Evolutionary conservation across 345 rosid species (phyloP).

Genomic region (Anacardium occidentale): DNA sequence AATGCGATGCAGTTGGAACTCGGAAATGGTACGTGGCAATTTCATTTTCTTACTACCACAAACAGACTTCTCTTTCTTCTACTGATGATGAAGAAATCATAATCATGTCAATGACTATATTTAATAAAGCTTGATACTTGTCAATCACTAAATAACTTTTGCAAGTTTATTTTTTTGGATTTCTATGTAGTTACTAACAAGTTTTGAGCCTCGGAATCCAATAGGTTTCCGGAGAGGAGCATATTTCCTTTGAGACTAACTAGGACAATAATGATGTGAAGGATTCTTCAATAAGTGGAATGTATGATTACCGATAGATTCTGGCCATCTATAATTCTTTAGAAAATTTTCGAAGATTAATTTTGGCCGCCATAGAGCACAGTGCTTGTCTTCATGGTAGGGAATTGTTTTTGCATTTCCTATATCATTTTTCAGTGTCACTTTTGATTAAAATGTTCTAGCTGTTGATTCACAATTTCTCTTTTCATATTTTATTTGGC

Average conservation of each 20-base stretch:
- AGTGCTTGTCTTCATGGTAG: not conserved
- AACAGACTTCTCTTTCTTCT: slow-evolving; percentile 26
- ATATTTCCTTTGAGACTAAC: slow-evolving; percentile 11
- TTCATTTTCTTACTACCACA: slow-evolving; percentile 33
- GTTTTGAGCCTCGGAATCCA: slow-evolving; percentile 20
- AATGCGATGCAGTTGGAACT: slow-evolving; percentile 25
- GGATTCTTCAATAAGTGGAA: not conserved
- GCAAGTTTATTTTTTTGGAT: slow-evolving; percentile 6
- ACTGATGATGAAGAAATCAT: slow-evolving; percentile 9
- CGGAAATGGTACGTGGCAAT: slow-evolving; percentile 29
- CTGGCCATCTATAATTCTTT: not conserved
- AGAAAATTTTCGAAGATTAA: not conserved
- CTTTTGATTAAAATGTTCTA: not conserved
- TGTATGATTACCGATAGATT: slow-evolving; percentile 11
- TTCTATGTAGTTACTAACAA: slow-evolving; percentile 27
- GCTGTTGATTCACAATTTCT: not conserved
- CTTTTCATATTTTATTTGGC: not conserved
- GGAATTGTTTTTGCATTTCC: not conserved
- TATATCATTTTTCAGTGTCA: not conserved
- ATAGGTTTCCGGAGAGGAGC: slow-evolving; percentile 11
- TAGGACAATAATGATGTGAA: slow-evolving; percentile 8
- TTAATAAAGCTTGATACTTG: slow-evolving; percentile 26
- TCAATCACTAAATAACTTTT: not conserved
- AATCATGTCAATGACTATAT: slow-evolving; percentile 18
- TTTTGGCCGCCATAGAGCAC: not conserved